Conservation (phyloP, 2,329 filamentous ascomycete species). For the Colletotrichum sp. region DNA sequence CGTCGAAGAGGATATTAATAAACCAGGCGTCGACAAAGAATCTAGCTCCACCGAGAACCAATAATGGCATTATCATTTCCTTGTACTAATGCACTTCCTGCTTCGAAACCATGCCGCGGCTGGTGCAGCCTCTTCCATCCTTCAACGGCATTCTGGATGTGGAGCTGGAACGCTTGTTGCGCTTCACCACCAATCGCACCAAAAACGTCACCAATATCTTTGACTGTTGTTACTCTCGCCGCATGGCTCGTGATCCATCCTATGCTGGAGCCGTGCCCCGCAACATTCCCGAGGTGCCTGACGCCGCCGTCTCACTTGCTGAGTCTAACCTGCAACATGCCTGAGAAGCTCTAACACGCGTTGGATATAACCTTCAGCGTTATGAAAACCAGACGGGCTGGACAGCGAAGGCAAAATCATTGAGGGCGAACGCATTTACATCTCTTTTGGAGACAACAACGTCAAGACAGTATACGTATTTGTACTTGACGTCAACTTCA, state of each 20-base stretch:
- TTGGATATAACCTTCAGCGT: no score
- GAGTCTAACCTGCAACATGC: no score
- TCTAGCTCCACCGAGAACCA: neutral
- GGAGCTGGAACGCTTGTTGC: neutral
- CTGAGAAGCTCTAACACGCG: no score
- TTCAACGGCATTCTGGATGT: neutral
- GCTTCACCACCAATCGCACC: neutral
- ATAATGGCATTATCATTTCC: neutral
- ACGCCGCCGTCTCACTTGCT: no score
- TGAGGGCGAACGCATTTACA: no score
- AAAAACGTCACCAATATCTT: neutral
- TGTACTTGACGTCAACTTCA: no score
- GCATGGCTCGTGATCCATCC: neutral
- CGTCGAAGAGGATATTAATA: neutral
- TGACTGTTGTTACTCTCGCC: neutral
- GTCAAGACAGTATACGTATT: no score
- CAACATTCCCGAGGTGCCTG: neutral
- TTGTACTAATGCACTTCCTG: neutral
- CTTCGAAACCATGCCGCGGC: neutral
- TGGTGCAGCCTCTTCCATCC: neutral
- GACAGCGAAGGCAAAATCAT: no score
- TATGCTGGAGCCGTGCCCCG: neutral
- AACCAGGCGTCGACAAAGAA: neutral
- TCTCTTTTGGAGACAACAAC: no score
- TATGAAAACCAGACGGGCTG: no score